These are phyloP conservation scores for Triadica sebifera DNA, from an alignment of 345 rosid genomes.

Conservation along the genomic window DNA sequence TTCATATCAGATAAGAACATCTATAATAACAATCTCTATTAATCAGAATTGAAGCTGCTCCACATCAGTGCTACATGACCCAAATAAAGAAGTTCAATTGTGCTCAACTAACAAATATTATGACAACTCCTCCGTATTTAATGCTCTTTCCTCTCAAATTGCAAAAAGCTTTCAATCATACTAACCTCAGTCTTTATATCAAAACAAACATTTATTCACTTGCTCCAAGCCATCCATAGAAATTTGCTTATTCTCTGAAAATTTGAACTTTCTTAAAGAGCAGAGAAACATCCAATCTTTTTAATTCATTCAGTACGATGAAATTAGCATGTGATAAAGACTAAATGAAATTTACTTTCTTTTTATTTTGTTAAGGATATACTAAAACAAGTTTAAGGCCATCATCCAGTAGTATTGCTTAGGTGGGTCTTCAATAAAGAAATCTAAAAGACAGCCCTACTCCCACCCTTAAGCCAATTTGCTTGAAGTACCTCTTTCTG, in stretches of 20 bases:
- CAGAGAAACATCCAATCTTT: background rate
- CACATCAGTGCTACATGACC: background rate
- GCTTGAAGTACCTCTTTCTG: background rate
- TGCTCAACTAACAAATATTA: background rate
- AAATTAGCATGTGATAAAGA: background rate
- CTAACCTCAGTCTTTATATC: background rate
- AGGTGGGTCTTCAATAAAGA: background rate
- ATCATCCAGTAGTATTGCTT: background rate
- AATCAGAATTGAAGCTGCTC: background rate
- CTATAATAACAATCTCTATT: background rate
- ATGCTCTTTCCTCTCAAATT: background rate
- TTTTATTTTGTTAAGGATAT: background rate
- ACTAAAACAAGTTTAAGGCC: background rate
- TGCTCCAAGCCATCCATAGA: background rate
- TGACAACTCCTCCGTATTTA: background rate
- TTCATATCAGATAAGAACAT: background rate
- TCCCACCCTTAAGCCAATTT: background rate
- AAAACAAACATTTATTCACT: background rate
- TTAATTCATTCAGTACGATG: background rate
- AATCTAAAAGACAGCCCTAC: background rate
- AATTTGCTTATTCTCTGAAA: background rate
- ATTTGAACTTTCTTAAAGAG: background rate
- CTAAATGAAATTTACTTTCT: background rate
- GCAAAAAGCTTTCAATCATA: too few relatives aligned
- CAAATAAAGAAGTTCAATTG: background rate